Percentiles rank a stretch among this genome's conserved stretches.
Evolutionary conservation across 257 asterid genomes (phyloP).

Genomic region (Solanum corneliomulleri): DNA sequence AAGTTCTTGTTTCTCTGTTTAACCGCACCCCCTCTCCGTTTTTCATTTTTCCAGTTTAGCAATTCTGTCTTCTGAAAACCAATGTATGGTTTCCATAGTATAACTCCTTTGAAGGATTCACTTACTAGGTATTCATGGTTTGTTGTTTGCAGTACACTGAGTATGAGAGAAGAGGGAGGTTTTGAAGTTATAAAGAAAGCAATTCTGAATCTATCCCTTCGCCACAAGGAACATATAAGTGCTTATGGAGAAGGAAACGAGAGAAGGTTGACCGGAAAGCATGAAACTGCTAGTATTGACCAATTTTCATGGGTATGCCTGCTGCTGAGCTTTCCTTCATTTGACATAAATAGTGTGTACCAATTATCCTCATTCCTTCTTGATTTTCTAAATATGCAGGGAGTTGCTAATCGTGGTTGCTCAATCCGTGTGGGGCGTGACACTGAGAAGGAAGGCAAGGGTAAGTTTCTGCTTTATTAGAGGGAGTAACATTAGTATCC

Average conservation of each 20-base stretch:
- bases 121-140: background rate
- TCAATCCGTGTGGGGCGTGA: conserved; percentile 99
- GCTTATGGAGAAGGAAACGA: conserved; percentile 99
- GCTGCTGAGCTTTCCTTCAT: background rate
- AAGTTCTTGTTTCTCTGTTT: background rate
- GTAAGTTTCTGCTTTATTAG: conserved; percentile 13
- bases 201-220: conserved; percentile 80
- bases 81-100: background rate
- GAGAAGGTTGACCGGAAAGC: conserved; percentile 95
- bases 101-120: background rate
- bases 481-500: background rate
- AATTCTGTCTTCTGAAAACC: background rate
- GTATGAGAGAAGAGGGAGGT: conserved; percentile 97
- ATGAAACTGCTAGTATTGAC: conserved; percentile 86
- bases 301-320: conserved; percentile 79
- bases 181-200: conserved; percentile 93
- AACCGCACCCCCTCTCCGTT: background rate
- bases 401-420: conserved; percentile 98
- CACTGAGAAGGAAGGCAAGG: conserved; percentile 88
- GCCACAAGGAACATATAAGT: conserved; percentile 86
- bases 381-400: conserved; percentile 34
- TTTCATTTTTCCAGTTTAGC: background rate
- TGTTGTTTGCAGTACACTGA: conserved; percentile 52
- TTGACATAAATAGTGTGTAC: background rate
- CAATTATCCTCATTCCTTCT: background rate